phyloP scores from a whole-genome alignment of 176 grass and related monocot species.

The Oryza punctata region DNA sequence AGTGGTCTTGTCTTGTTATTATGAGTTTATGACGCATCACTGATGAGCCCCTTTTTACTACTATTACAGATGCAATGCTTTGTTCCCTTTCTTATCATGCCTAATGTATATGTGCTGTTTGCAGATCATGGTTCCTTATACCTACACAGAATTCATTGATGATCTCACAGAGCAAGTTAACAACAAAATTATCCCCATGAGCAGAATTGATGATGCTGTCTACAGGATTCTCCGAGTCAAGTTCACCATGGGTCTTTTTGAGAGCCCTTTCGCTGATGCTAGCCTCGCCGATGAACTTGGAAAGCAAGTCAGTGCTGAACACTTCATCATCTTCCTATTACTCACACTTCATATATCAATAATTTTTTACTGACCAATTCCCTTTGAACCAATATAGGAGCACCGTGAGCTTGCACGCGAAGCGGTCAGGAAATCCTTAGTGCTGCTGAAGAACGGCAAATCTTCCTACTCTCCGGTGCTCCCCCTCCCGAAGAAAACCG shows the following conservation, averaged over 20 bases:
- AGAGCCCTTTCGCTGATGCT: constrained; percentile 54
- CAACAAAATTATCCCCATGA: constrained; percentile 66
- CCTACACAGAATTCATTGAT: constrained; percentile 64
- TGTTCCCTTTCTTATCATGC: not conserved
- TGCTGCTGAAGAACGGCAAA: constrained; percentile 79
- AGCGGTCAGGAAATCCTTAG: constrained; percentile 73
- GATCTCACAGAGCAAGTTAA: constrained; percentile 62
- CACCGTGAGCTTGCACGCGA: constrained; percentile 68
- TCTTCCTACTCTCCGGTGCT: constrained; percentile 27
- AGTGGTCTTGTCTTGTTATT: not conserved
- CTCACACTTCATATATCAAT: not conserved
- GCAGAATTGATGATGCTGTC: constrained; percentile 74
- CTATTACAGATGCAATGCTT: not conserved
- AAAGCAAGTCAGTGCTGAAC: constrained; percentile 45
- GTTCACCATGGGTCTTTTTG: constrained; percentile 78
- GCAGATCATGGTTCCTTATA: constrained; percentile 75
- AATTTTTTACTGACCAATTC: not conserved
- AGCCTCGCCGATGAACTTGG: constrained; percentile 58
- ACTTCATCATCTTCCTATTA: not conserved
- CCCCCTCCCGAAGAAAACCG: constrained; percentile 64
- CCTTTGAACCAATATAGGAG: constrained; percentile 32
- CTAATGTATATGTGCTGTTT: not conserved
- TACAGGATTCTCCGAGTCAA: constrained; percentile 80
- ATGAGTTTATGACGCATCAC: not conserved
- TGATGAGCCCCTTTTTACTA: not conserved